Evolutionary conservation across 441 rosid species (phyloP), one percentile per base, ranked within the genome.

Genomic region (Isatis lusitanica): DNA sequence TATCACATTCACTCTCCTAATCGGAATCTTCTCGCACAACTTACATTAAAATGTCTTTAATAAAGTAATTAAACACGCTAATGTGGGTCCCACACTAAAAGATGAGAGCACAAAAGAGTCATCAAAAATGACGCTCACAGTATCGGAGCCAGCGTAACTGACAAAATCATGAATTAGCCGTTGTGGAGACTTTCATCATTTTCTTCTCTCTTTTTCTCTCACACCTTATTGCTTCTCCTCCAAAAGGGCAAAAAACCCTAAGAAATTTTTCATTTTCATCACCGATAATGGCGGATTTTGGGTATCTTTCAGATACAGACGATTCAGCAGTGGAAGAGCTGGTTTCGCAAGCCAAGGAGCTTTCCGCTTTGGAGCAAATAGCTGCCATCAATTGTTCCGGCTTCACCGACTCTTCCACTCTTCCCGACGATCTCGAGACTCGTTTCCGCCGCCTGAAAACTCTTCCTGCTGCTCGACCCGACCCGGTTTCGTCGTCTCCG

Each of bases 381-480:
- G 86, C 96, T 63, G 86, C 90, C 21, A 87, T 93, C 79, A 87
- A 93, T 53, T 84, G 85, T 57, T 89, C 92, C 72, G 64, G 79
- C 38, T 84, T 87, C 75, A 53, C 83, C 11, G 81, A 82, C 53
- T 84, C 88, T 5, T 85, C 89, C 5, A 60, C 68, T 18, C 91
- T 93, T 12, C 93, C 98, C 9, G 35, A 82, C 63, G 90, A 93
- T 58, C 83, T 93, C 79, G 96, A 93, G 18, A 47, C 83, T 71
- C 94, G 97, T 9, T 91, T 88, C 82, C 85, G 81, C 55, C 82
- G 85, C n/a, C 98, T 93, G 78, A 93, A 93, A 57, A 84, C 97
- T 51, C 72, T 85, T 76, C 90, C 91, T 10, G 15, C 46, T 39
- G 15, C 81, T 21, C 79, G 70, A 35, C 31, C 73, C 67, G 60